Evolutionary conservation across 2,329 filamentous ascomycete genomes (phyloP), one percentile per base, ranked within the genome.

Genomic region (Cercospora sp.): DNA sequence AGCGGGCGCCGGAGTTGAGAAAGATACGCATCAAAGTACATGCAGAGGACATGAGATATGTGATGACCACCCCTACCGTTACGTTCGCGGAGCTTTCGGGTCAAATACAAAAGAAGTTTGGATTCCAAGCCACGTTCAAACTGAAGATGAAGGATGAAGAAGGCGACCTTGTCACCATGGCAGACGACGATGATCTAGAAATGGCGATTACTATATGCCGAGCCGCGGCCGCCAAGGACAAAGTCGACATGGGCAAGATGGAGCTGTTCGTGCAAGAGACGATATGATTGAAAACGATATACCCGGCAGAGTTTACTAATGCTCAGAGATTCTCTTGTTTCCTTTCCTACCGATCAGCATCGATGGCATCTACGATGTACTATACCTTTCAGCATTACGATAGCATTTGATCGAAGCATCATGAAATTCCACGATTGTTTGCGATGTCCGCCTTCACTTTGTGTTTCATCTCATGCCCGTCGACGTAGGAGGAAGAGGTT

Each of bases 101-200:
- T 69, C 89, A 89, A 68, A 91, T 99, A 68, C 87, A 90, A 58
- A 90, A 93, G 70, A 99, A 99, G 81, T 97, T 98, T 76, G 89
- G 87, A 13, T 84, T 97, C 5, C 51, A 65, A 84, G 87, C 69
- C 88, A 69, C 88, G 66, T 94, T 97, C 83, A 96, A 94, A 85
- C 90, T 97, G 80, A 95, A 95, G 84, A 88, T 94, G 74, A 88
- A 87, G 75, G 93, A 96, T 71, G 95, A 98, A 73, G 91, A 92
- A 73, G 91, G 91, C 3, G 94, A 98, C 76, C 94, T 97, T 91
- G 96, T 99, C 76, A 97, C 94, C 33, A 90, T 99, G 88, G 93
- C 91, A 31, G 95, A 99, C 79, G 92, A 97, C 79, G 95, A 99
- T 76, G 95, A 99, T 82, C 81, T 97, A 70, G 94, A 98, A 61